These are phyloP conservation scores for Mesembryanthemum crystallinum DNA, from an alignment of 148 eudicot species.

Conservation along the genomic window DNA sequence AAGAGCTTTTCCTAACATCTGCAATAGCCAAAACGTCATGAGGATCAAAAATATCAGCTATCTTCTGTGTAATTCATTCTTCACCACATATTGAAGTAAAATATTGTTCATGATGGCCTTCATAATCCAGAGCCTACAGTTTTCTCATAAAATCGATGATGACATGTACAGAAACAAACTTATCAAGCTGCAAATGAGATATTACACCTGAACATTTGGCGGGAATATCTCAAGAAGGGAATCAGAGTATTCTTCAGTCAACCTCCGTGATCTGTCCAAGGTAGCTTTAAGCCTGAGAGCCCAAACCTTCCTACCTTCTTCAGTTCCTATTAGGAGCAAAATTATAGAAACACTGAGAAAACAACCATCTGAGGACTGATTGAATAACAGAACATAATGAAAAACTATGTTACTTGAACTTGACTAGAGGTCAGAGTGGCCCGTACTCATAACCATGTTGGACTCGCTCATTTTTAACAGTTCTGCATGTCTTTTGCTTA, in stretches of 20 bases:
- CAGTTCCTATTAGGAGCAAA: slow-evolving; percentile 50
- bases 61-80: neutral
- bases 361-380: neutral
- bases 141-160: neutral
- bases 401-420: no score
- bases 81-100: neutral
- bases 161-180: neutral
- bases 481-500: no score
- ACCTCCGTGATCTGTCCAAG: slow-evolving; percentile 89
- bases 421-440: no score
- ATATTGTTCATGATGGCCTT: neutral
- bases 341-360: slow-evolving; percentile 8
- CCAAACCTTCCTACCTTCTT: slow-evolving; percentile 86
- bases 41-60: neutral
- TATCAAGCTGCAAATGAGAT: no score
- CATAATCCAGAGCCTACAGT: neutral
- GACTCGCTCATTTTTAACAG: no score
- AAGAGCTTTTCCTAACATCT: slow-evolving; percentile 86
- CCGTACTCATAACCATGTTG: no score
- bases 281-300: slow-evolving; percentile 94
- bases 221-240: slow-evolving; percentile 81
- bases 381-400: neutral
- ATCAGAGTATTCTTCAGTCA: slow-evolving; percentile 91
- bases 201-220: slow-evolving; percentile 69
- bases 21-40: slow-evolving; percentile 33